These are phyloP conservation scores for Ascobolus immersus DNA, from an alignment of 495 filamentous ascomycete genomes.

Conservation along the genomic window DNA sequence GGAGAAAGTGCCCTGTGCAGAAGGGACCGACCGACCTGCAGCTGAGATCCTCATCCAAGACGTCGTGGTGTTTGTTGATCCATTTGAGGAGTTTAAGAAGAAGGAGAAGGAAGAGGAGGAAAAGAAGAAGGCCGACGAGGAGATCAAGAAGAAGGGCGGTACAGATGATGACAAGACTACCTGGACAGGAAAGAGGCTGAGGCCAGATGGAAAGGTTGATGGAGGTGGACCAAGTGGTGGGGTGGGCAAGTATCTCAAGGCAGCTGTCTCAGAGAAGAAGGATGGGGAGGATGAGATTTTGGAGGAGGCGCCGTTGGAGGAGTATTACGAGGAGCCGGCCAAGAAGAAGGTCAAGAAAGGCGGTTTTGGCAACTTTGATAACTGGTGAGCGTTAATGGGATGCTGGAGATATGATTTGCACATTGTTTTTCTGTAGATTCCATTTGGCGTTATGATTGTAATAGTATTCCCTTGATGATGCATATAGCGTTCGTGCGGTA, in stretches of 20 bases:
- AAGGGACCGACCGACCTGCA: constrained; percentile 41
- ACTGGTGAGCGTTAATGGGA: constrained; percentile 26
- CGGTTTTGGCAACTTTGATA: constrained; percentile 87
- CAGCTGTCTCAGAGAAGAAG: constrained; percentile 18
- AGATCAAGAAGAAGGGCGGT: constrained; percentile 24
- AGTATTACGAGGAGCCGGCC: constrained; percentile 35
- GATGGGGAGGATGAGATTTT: constrained; percentile 30
- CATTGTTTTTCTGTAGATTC: too few species aligned
- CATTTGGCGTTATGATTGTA: too few species aligned
- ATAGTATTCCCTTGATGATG: too few species aligned
- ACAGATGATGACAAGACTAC: constrained; percentile 65
- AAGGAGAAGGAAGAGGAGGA: constrained; percentile 29
- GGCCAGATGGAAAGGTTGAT: constrained; percentile 29
- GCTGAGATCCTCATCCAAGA: constrained; percentile 58
- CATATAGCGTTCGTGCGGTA: too few species aligned
- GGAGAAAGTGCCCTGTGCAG: constrained; percentile 41
- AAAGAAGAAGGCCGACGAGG: constrained; percentile 26
- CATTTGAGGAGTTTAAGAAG: constrained; percentile 74
- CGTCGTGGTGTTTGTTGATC: constrained; percentile 72
- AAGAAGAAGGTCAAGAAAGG: constrained; percentile 58
- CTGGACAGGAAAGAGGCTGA: constrained; percentile 70
- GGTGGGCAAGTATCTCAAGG: constrained; percentile 65
- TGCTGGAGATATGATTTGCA: too few species aligned
- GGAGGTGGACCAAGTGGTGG: constrained; percentile 22
- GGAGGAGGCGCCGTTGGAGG: constrained; percentile 30